Percentiles rank a stretch among this genome's conserved stretches.
phyloP scores from a whole-genome alignment of 371 early-diverging fungal species.

The Dentiscutata heterogama region DNA sequence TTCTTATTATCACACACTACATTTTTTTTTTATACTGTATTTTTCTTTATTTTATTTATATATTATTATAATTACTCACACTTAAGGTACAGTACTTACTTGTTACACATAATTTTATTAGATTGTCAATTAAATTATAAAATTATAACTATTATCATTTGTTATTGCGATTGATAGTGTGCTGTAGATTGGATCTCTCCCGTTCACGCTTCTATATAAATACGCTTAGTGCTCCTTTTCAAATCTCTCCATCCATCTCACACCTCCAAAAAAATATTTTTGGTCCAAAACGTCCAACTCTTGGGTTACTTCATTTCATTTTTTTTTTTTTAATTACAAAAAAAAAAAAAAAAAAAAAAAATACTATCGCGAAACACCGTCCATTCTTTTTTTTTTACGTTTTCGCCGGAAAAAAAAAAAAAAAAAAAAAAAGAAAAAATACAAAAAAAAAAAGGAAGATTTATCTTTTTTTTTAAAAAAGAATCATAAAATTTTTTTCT shows the following conservation, averaged over 20 bases:
- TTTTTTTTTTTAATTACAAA: not conserved
- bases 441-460: no score
- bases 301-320: constrained; percentile 28
- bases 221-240: constrained; percentile 10
- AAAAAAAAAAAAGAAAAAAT: not conserved
- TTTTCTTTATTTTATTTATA: no score
- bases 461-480: not conserved
- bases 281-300: constrained; percentile 17
- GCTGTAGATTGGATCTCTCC: no score
- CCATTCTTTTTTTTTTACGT: constrained; percentile 26
- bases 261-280: constrained; percentile 17
- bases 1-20: no score
- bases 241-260: not conserved
- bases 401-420: no score
- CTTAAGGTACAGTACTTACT: no score
- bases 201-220: constrained; percentile 4
- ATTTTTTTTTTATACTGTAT: no score
- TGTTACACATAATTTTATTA: no score
- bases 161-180: no score
- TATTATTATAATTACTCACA: no score
- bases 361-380: constrained; percentile 13
- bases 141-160: no score
- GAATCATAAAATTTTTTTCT: not conserved
- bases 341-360: constrained; percentile 13
- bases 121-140: no score